These are phyloP conservation scores for Boletus speciosus DNA, from an alignment of 768 basidiomycete genomes.

Conservation along the genomic window DNA sequence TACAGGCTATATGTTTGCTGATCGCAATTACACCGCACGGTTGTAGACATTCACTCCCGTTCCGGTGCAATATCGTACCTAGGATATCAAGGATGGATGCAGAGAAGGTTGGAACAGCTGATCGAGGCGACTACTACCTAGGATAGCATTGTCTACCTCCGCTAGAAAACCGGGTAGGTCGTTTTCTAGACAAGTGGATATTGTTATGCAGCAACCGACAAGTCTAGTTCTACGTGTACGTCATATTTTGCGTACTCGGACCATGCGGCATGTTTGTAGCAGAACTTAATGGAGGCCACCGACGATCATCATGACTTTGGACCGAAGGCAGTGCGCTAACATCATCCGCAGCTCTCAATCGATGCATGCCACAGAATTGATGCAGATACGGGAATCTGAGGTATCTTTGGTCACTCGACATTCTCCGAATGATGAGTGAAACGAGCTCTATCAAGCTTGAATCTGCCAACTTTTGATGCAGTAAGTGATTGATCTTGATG, in stretches of 20 bases:
- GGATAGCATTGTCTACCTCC: background rate
- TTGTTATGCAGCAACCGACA: background rate
- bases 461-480: no score
- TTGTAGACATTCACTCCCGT: constrained; percentile 17
- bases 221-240: background rate
- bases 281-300: background rate
- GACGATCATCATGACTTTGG: background rate
- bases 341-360: background rate
- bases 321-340: background rate
- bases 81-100: constrained; percentile 3
- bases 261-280: background rate
- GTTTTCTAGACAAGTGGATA: background rate
- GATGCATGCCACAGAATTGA: no score
- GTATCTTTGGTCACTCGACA: no score
- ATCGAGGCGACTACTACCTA: constrained; percentile 15
- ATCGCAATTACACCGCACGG: background rate
- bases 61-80: constrained; percentile 12
- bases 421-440: no score
- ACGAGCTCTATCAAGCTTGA: no score
- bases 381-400: no score
- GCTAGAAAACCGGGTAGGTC: background rate
- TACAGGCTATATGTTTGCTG: background rate
- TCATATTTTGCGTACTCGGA: background rate
- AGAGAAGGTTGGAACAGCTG: constrained; percentile 7
- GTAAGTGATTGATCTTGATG: no score